Evolutionary conservation across 257 asterid species (phyloP).

Genomic region (Cruciata laevipes): DNA sequence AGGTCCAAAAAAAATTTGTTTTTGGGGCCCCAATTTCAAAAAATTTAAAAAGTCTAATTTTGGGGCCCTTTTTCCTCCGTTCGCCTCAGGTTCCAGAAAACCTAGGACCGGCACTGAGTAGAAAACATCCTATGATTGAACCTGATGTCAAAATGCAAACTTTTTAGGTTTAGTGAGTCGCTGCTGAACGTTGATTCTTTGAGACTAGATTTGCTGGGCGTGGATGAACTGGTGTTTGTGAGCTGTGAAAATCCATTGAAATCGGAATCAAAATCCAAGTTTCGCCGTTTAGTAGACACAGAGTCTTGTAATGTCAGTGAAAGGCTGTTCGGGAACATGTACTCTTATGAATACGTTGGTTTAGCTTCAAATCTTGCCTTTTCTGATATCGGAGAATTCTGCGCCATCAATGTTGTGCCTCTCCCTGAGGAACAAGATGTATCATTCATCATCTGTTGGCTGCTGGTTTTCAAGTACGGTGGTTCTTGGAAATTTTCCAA

Average conservation of each 20-base stretch:
- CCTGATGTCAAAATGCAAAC: no score
- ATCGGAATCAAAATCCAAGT: neutral
- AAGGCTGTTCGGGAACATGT: no score
- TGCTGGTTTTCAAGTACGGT: neutral
- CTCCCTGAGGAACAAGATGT: neutral
- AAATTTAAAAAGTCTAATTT: no score
- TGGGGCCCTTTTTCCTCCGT: no score
- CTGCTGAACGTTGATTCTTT: no score
- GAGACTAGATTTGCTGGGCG: no score
- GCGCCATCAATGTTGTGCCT: neutral
- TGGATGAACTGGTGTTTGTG: neutral
- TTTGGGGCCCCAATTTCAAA: no score
- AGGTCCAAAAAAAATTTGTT: no score
- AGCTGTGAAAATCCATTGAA: neutral
- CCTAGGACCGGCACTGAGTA: no score
- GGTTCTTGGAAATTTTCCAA: neutral
- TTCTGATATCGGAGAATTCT: neutral
- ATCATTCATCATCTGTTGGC: neutral
- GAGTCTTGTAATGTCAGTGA: constrained; percentile 1
- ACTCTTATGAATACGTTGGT: neutral
- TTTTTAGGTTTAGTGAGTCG: no score
- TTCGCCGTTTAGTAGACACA: neutral
- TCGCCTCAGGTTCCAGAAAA: no score
- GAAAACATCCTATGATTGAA: no score
- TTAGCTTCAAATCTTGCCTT: neutral